Evolutionary conservation across 805 yeast species (phyloP).

Genomic region (Candida gorgasii): DNA sequence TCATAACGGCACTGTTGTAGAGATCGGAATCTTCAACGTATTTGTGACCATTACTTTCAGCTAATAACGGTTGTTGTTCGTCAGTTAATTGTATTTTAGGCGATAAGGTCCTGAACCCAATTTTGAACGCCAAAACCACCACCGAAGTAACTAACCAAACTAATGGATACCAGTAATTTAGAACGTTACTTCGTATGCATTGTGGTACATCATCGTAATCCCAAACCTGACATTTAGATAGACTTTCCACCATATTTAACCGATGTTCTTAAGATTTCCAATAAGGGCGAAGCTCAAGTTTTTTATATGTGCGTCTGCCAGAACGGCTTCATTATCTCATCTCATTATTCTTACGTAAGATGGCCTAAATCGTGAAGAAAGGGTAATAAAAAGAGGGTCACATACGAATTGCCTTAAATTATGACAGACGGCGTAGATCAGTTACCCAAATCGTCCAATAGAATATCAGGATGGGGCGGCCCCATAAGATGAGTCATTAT

Average conservation of each 20-base stretch:
- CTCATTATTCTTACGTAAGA: no score
- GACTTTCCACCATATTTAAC: conserved; percentile 5
- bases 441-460: no score
- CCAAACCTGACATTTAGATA: conserved; percentile 40
- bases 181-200: conserved; percentile 44
- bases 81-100: conserved; percentile 18
- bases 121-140: conserved; percentile 23
- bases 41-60: conserved; percentile 11
- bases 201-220: conserved; percentile 59
- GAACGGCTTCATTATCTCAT: conserved; percentile 1
- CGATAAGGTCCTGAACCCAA: conserved; percentile 17
- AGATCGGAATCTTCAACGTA: conserved; percentile 4
- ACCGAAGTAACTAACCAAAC: conserved; percentile 30
- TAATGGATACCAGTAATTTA: conserved; percentile 37
- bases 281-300: conserved; percentile 1
- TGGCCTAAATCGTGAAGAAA: no score
- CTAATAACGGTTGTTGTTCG: conserved; percentile 37
- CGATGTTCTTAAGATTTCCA: neutral
- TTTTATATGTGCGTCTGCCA: conserved; percentile 3
- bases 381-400: no score
- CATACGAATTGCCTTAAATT: no score
- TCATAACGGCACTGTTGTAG: conserved; percentile 22
- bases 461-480: no score
- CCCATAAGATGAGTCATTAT: no score
- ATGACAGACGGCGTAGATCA: no score